Conservation (phyloP, 2,329 filamentous ascomycete genomes). For the Blastomyces emzantsi region DNA sequence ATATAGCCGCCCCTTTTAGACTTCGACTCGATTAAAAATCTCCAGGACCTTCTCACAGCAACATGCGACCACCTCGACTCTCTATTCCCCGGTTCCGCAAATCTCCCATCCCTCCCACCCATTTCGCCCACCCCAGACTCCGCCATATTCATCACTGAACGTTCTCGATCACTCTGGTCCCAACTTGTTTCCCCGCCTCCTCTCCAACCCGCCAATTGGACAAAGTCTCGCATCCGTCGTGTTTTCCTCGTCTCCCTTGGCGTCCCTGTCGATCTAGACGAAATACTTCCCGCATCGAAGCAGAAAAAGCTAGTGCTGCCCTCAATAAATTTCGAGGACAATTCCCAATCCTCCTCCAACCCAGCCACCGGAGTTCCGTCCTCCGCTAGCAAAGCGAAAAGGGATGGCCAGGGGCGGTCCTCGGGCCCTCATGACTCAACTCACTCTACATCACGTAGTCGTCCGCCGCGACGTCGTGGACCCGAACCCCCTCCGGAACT, state of each 20-base stretch:
- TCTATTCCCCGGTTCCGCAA: conserved; percentile 36
- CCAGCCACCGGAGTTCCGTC: conserved; percentile 26
- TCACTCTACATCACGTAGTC: conserved; percentile 23
- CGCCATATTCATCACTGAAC: conserved; percentile 69
- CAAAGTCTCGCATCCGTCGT: conserved; percentile 85
- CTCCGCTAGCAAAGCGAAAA: conserved; percentile 15
- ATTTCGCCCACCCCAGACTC: conserved; percentile 35
- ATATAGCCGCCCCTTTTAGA: conserved; percentile 38
- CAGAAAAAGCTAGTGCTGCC: conserved; percentile 96
- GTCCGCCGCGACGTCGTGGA: conserved; percentile 33
- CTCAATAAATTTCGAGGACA: conserved; percentile 53
- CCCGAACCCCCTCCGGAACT: conserved; percentile 63
- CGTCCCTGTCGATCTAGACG: conserved; percentile 91
- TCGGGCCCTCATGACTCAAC: conserved; percentile 21
- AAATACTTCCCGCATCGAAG: conserved; percentile 92
- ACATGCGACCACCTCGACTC: conserved; percentile 35
- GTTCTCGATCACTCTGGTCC: conserved; percentile 87
- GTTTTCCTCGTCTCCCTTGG: conserved; percentile 93
- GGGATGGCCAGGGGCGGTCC: conserved; percentile 15
- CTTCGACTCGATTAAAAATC: conserved; percentile 45
- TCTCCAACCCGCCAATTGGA: conserved; percentile 94
- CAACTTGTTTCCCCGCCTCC: conserved; percentile 92
- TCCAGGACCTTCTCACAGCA: conserved; percentile 34
- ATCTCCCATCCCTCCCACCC: conserved; percentile 27
- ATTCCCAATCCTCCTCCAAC: conserved; percentile 44